phyloP scores from a whole-genome alignment of 1,284 basidiomycete genomes.

The Ceratobasidium sp. region DNA sequence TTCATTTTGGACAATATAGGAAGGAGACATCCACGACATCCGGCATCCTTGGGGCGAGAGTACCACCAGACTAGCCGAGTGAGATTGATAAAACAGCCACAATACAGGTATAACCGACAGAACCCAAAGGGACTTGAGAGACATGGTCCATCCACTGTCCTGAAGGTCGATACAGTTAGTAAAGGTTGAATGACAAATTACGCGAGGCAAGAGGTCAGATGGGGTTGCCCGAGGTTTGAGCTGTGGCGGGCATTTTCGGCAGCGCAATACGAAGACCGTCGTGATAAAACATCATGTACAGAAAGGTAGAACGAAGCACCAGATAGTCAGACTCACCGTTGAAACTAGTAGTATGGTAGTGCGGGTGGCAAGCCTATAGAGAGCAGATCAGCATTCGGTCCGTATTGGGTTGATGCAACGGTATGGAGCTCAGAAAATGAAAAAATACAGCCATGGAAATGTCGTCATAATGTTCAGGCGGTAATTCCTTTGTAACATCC shows the following conservation, averaged over 20 bases:
- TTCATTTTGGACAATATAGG: slow-evolving; percentile 73
- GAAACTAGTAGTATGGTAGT: neutral
- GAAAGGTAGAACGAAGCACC: slow-evolving; percentile 20
- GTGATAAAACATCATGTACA: slow-evolving; percentile 69
- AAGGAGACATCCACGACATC: slow-evolving; percentile 98
- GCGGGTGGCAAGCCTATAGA: neutral
- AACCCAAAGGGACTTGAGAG: slow-evolving; percentile 9
- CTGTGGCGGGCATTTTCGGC: slow-evolving; percentile 91
- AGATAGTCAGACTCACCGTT: slow-evolving; percentile 15
- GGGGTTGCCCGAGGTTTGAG: slow-evolving; percentile 78
- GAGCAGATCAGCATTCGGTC: slow-evolving; percentile 35
- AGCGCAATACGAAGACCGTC: slow-evolving; percentile 85
- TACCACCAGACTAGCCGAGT: slow-evolving; percentile 10
- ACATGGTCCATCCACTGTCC: slow-evolving; percentile 2
- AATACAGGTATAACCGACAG: slow-evolving; percentile 14
- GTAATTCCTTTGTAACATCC: slow-evolving; percentile 48
- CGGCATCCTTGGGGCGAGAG: slow-evolving; percentile 87
- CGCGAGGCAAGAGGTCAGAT: slow-evolving; percentile 59
- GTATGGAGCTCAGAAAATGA: slow-evolving; percentile 38
- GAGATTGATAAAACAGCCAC: slow-evolving; percentile 16
- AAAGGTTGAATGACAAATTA: neutral
- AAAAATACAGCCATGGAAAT: slow-evolving; percentile 47
- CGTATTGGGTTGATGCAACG: neutral
- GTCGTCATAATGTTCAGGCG: slow-evolving; percentile 47
- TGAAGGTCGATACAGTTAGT: neutral